Percentiles rank a stretch among this genome's conserved stretches.
phyloP scores from a whole-genome alignment of 2,329 filamentous ascomycete species.

The Trichoderma sp. region DNA sequence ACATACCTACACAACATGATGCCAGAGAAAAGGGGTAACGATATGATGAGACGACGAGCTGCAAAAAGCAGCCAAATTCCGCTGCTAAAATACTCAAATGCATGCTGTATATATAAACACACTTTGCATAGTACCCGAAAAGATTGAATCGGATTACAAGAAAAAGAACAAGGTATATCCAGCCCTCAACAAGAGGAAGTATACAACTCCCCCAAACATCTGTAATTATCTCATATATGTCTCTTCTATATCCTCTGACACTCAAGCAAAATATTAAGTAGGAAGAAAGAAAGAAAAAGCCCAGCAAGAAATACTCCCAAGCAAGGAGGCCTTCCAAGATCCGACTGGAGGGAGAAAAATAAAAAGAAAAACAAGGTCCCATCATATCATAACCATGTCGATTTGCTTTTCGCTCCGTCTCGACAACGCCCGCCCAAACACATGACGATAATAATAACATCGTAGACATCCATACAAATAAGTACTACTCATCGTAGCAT shows the following conservation, averaged over 20 bases:
- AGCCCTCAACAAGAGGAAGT: background rate
- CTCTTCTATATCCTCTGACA: background rate
- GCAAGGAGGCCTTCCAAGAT: background rate
- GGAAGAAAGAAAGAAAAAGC: background rate
- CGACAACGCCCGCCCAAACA: background rate
- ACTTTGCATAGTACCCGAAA: background rate
- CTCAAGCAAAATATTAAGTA: background rate
- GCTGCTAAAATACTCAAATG: background rate
- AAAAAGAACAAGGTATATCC: background rate
- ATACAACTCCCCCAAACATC: background rate
- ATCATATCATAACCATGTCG: slow-evolving; percentile 7
- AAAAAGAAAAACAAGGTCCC: background rate
- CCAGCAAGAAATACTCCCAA: background rate
- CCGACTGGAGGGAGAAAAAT: background rate
- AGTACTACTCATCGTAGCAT: background rate
- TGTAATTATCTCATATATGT: background rate
- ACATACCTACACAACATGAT: background rate
- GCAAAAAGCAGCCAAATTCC: background rate
- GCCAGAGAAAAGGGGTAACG: background rate
- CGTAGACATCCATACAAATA: background rate
- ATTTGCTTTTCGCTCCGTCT: background rate
- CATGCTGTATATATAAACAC: background rate
- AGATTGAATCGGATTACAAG: background rate
- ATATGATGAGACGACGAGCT: background rate
- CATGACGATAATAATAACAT: background rate